Evolutionary conservation across 352 stramenopile genomes (phyloP).

Genomic region (Phytophthora pinifolia): DNA sequence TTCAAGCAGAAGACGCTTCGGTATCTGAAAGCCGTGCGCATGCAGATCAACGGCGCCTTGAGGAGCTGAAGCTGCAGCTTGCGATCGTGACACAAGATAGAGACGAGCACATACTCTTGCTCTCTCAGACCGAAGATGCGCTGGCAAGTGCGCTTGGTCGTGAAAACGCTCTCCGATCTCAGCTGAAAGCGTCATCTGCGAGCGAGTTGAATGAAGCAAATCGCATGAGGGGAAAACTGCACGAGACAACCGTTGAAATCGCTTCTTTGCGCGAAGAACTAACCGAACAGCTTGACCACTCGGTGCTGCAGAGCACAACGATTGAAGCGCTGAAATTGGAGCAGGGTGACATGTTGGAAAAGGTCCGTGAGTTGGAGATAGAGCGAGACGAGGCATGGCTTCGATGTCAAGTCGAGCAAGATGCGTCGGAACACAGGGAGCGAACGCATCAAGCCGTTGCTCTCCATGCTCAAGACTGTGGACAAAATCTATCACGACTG

Average conservation of each 20-base stretch:
- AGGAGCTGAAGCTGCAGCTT: slow-evolving; percentile 11
- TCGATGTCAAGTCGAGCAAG: slow-evolving; percentile 1
- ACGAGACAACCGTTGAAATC: slow-evolving; percentile 23
- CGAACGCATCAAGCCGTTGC: neutral
- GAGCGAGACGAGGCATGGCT: slow-evolving; percentile 14
- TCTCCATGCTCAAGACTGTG: slow-evolving; percentile 1
- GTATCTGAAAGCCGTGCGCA: neutral
- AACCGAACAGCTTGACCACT: slow-evolving; percentile 23
- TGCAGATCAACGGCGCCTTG: neutral
- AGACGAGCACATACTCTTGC: slow-evolving; percentile 8
- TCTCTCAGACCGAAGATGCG: slow-evolving; percentile 24
- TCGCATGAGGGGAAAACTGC: slow-evolving; percentile 23
- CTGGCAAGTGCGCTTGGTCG: slow-evolving; percentile 9
- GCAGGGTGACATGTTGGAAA: slow-evolving; percentile 1
- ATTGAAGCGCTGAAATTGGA: slow-evolving; percentile 19
- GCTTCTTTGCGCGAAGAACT: slow-evolving; percentile 24
- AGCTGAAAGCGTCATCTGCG: slow-evolving; percentile 6
- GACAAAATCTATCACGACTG: neutral
- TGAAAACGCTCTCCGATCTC: slow-evolving; percentile 14
- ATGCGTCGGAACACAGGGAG: slow-evolving; percentile 3
- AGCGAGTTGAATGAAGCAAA: slow-evolving; percentile 17
- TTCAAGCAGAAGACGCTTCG: slow-evolving; percentile 7
- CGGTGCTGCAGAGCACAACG: slow-evolving; percentile 19
- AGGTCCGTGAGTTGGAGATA: slow-evolving; percentile 4
- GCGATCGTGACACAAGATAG: neutral